Percentiles rank a stretch among this genome's conserved stretches.
Conservation (phyloP, 768 basidiomycete genomes). For the Suillus luteus region DNA sequence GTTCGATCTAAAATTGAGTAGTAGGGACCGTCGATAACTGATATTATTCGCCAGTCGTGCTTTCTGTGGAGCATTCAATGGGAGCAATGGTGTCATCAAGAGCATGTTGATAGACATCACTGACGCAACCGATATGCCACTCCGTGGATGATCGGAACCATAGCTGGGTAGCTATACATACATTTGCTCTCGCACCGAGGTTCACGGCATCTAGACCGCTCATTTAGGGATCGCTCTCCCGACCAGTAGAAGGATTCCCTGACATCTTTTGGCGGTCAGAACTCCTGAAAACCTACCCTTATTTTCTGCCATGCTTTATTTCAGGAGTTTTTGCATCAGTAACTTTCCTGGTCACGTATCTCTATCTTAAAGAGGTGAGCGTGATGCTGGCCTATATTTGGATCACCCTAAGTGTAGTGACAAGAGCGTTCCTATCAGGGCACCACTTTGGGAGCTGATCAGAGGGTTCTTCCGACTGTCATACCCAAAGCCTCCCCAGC, state of each 20-base stretch:
- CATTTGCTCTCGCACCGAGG: slow-evolving; percentile 14
- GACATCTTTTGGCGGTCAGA: slow-evolving; percentile 50
- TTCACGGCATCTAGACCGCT: slow-evolving; percentile 48
- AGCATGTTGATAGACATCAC: slow-evolving; percentile 48
- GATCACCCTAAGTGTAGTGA: not conserved
- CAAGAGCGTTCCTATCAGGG: not conserved
- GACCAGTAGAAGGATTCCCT: slow-evolving; percentile 68
- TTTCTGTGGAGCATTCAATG: slow-evolving; percentile 50
- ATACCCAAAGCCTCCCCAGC: not conserved
- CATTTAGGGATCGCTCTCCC: slow-evolving; percentile 65
- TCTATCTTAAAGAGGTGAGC: not conserved
- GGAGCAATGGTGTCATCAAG: slow-evolving; percentile 53
- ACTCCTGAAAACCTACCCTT: slow-evolving; percentile 69
- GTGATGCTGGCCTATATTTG: not conserved
- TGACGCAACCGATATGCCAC: slow-evolving; percentile 32
- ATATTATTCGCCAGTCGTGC: slow-evolving; percentile 35
- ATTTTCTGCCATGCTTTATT: slow-evolving; percentile 71
- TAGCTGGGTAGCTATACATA: slow-evolving; percentile 39
- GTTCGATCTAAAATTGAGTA: not conserved
- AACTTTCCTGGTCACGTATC: not conserved
- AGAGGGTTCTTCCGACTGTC: not conserved
- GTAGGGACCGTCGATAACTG: not conserved
- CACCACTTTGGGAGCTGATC: not conserved
- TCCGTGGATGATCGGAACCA: slow-evolving; percentile 43
- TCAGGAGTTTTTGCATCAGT: slow-evolving; percentile 32